These are phyloP conservation scores for Chlamydomonas asymmetrica DNA, from an alignment of 139 green algal species.

Conservation along the genomic window DNA sequence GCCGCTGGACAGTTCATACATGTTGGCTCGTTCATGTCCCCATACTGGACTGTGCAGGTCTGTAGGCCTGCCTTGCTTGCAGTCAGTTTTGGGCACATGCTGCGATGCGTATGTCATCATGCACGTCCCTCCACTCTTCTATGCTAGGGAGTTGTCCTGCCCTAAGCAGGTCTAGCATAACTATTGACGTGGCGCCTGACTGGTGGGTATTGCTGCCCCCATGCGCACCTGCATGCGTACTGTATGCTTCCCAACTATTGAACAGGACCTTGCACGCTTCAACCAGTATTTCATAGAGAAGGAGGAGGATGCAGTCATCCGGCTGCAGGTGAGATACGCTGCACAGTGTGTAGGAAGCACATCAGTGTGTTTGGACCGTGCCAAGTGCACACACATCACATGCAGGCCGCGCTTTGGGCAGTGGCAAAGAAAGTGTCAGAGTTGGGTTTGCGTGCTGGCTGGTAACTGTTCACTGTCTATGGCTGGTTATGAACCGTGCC, in stretches of 20 bases:
- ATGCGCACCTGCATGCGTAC: not conserved
- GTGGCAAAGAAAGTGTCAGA: no score
- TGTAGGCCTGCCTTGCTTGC: not conserved
- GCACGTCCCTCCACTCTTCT: not conserved
- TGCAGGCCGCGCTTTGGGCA: no score
- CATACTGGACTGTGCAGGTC: not conserved
- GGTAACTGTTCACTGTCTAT: no score
- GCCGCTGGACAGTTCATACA: not conserved
- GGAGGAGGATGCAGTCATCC: slow-evolving; percentile 83
- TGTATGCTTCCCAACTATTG: not conserved
- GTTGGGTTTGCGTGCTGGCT: no score
- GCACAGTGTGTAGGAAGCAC: no score
- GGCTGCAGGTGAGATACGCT: slow-evolving; percentile 46
- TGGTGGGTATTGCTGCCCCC: no score
- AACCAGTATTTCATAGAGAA: slow-evolving; percentile 78
- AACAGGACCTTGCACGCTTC: slow-evolving; percentile 58
- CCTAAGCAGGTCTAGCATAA: not conserved
- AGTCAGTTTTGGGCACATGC: no score
- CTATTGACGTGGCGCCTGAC: not conserved
- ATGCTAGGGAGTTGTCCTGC: not conserved
- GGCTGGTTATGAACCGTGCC: no score
- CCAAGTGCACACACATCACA: no score
- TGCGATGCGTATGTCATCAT: no score
- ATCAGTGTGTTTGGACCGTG: no score
- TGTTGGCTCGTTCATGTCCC: not conserved